phyloP scores from a whole-genome alignment of 352 stramenopile species.

The Pythium plurisporium region DNA sequence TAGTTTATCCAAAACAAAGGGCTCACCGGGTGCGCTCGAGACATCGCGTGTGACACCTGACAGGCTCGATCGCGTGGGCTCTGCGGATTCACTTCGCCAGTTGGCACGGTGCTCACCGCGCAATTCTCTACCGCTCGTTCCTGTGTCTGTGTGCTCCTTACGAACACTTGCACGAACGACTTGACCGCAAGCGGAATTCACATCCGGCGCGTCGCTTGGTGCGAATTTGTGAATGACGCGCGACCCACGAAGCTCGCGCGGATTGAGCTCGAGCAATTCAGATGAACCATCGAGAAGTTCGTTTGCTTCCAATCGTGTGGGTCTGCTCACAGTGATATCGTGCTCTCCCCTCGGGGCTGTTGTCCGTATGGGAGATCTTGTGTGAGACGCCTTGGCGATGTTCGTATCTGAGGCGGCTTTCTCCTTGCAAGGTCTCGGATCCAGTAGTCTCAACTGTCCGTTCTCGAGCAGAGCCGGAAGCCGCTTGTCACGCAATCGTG shows the following conservation, averaged over 20 bases:
- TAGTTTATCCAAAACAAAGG: conserved; percentile 40
- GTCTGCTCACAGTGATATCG: neutral
- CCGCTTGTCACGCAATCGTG: conserved; percentile 31
- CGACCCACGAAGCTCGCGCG: neutral
- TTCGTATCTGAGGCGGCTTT: neutral
- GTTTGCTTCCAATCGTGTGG: neutral
- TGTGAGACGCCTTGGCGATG: neutral
- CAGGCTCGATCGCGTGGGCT: neutral
- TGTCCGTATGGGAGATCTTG: conserved; percentile 1
- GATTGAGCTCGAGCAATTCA: neutral
- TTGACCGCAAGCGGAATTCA: neutral
- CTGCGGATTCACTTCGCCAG: neutral
- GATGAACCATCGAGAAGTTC: conserved; percentile 2
- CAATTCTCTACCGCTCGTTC: neutral
- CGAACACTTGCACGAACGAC: neutral
- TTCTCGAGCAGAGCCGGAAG: conserved; percentile 36
- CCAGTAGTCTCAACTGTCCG: conserved; percentile 20
- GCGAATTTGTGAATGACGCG: no score
- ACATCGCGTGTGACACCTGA: conserved; percentile 3
- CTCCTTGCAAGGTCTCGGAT: neutral
- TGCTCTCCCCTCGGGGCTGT: neutral
- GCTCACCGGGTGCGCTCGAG: conserved; percentile 16
- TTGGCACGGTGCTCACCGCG: neutral
- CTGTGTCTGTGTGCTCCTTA: neutral
- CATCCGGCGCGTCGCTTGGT: no score